These are phyloP conservation scores for Suillus occidentalis DNA, from an alignment of 768 basidiomycete species.

Conservation along the genomic window DNA sequence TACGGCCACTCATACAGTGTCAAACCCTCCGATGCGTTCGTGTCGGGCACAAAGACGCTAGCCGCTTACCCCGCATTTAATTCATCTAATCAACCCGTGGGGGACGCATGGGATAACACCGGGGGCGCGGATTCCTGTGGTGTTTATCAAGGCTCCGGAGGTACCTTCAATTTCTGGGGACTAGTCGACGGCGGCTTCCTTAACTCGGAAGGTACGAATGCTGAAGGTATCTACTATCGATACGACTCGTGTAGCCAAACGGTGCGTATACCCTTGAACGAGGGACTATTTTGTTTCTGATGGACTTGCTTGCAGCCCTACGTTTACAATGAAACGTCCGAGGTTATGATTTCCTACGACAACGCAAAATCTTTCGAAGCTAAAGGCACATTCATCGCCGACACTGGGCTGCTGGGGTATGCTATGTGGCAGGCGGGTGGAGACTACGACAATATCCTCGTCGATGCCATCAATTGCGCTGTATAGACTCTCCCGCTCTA, in stretches of 20 bases:
- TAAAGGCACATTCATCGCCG: constrained; percentile 58
- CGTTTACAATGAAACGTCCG: constrained; percentile 54
- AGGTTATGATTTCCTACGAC: constrained; percentile 68
- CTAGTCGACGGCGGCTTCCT: constrained; percentile 59
- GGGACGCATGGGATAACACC: constrained; percentile 55
- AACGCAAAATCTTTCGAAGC: constrained; percentile 55
- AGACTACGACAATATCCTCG: constrained; percentile 54
- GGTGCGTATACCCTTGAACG: constrained; percentile 39
- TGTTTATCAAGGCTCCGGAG: constrained; percentile 39
- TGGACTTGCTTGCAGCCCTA: constrained; percentile 54
- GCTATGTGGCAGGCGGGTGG: constrained; percentile 69
- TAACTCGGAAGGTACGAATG: constrained; percentile 45
- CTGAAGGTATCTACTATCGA: constrained; percentile 48
- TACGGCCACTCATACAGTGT: constrained; percentile 76
- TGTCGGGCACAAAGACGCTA: constrained; percentile 30
- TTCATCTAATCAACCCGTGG: constrained; percentile 40
- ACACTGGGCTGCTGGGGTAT: constrained; percentile 53
- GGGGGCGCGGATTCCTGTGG: constrained; percentile 61
- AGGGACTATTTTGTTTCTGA: constrained; percentile 2
- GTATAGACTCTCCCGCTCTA: constrained; percentile 6
- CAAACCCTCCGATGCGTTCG: constrained; percentile 20
- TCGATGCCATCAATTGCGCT: constrained; percentile 48
- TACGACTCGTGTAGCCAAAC: constrained; percentile 76
- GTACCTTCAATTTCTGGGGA: constrained; percentile 64
- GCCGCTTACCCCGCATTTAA: constrained; percentile 54